A percentile compares a stretch with the other conserved stretches of the same genome.
These are phyloP conservation scores for Blastomyces parvus DNA, from an alignment of 2,329 filamentous ascomycete species.

Conservation along the genomic window DNA sequence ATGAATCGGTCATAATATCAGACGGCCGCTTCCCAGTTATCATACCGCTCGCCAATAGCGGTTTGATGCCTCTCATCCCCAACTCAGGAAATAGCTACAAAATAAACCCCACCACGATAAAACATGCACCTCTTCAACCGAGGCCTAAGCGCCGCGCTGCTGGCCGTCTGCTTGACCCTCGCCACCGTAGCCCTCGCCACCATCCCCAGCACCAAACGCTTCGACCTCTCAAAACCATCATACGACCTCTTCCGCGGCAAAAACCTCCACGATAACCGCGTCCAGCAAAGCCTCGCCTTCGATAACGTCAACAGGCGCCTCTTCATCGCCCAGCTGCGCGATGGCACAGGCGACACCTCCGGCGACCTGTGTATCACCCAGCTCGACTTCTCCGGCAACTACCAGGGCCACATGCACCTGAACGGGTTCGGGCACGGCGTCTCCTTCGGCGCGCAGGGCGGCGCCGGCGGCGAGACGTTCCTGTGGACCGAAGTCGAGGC, in stretches of 20 bases:
- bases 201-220: slow-evolving; percentile 11
- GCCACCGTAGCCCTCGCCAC: not conserved
- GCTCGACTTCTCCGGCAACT: slow-evolving; percentile 18
- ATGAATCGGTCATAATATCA: not conserved
- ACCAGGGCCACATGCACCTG: slow-evolving; percentile 19
- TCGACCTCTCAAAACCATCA: slow-evolving; percentile 16
- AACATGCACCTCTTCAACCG: not conserved
- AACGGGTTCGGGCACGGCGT: slow-evolving; percentile 18
- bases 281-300: slow-evolving; percentile 21
- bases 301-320: slow-evolving; percentile 20
- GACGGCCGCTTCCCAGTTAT: not conserved
- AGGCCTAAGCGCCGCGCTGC: not conserved
- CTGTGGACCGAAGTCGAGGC: slow-evolving; percentile 20
- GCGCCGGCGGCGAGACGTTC: slow-evolving; percentile 15
- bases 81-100: no score
- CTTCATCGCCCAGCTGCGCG: slow-evolving; percentile 17
- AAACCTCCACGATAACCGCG: slow-evolving; percentile 14
- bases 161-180: not conserved
- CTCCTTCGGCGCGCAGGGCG: slow-evolving; percentile 16
- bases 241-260: slow-evolving; percentile 17
- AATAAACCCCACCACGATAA: no score
- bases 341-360: slow-evolving; percentile 12
- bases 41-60: not conserved
- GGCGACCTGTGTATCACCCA: slow-evolving; percentile 20
- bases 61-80: not conserved